phyloP scores from a whole-genome alignment of 805 yeast genomes.

The Yamadazyma scolyti region DNA sequence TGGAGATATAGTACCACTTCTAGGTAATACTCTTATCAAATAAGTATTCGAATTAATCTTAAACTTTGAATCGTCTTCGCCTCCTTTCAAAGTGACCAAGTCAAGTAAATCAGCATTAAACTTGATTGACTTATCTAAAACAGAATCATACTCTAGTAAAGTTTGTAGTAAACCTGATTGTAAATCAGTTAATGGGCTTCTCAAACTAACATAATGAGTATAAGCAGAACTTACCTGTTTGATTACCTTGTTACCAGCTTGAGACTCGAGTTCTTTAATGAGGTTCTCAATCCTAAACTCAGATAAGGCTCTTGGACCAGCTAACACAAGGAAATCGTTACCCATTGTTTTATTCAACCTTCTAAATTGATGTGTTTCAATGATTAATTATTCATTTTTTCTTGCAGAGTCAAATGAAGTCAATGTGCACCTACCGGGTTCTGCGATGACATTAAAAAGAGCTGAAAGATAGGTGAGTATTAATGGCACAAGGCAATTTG shows the following conservation, averaged over 20 bases:
- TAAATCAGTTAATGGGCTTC: constrained; percentile 31
- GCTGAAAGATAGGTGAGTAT: background rate
- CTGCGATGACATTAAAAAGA: constrained; percentile 11
- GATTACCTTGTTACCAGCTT: constrained; percentile 61
- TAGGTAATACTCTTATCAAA: constrained; percentile 76
- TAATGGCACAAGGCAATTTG: constrained; percentile 74
- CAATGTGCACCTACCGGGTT: background rate
- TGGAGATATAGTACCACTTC: constrained; percentile 96
- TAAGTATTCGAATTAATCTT: constrained; percentile 17
- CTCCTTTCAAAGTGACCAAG: constrained; percentile 23
- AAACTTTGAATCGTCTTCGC: constrained; percentile 10
- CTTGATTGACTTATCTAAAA: constrained; percentile 50
- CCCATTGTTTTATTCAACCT: constrained; percentile 1
- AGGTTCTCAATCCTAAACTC: constrained; percentile 76
- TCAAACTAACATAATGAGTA: constrained; percentile 75
- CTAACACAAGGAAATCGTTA: constrained; percentile 41
- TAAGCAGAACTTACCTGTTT: constrained; percentile 68
- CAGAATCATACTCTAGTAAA: constrained; percentile 71
- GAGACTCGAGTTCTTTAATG: constrained; percentile 66
- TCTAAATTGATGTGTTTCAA: background rate
- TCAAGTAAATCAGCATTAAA: constrained; percentile 38
- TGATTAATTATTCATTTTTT: constrained; percentile 1
- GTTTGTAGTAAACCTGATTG: constrained; percentile 50
- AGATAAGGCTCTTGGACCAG: constrained; percentile 91
- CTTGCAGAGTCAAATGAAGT: constrained; percentile 2